Base-by-base conservation (phyloP, 169 alveolate species). In the Plasmodium fragile region DNA sequence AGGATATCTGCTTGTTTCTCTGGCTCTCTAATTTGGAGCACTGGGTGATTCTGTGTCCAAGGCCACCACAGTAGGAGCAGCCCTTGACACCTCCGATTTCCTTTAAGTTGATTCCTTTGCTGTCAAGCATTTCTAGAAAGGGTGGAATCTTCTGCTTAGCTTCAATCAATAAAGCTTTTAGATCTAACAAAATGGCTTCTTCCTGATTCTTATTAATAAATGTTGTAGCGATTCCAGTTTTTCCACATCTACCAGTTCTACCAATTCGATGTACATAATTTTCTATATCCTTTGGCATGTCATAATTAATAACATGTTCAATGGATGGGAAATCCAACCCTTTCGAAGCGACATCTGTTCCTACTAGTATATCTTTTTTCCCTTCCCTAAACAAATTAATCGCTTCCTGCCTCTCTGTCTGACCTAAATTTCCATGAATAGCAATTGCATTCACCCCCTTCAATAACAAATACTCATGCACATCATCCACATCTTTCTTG, bases 221-320 rank as follows among this genome's bases (percentile, higher is more conserved):
- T 0, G 99, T 97, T 43, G 99, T 98, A 25, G 99, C 99, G 22
- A 97, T 97, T 28, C 99, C 99, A 3, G 98, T 96, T 55, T 82
- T 81, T 8, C 99, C 99, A 39, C 99, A 98, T 83, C 99, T 96
- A 7, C 99, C 99, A 3, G 99, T 99, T 83, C 99, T 98, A 30
- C 99, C 99, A 10, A 99, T 99, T 83, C 99, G 95, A 92, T 99
- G 99, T 30, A 98, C 98, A 95, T 99, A 99, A 92, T 98, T 98
- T 92, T 99, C 99, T 83, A 99, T 98, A 85, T 98, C 99, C 92
- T 97, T 97, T 28, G 99, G 99, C 98, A 99, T 97, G 95, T 99
- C 99, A 93, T 96, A 99, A 97, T 99, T 99, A 92, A 99, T 98
- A 30, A 99, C 99, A 92, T 97, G 99, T 89, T 97, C 98, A 71